Evolutionary conservation across 225 moss, liverwort and hornwort genomes (phyloP).

Genomic region (Neckera pumila): DNA sequence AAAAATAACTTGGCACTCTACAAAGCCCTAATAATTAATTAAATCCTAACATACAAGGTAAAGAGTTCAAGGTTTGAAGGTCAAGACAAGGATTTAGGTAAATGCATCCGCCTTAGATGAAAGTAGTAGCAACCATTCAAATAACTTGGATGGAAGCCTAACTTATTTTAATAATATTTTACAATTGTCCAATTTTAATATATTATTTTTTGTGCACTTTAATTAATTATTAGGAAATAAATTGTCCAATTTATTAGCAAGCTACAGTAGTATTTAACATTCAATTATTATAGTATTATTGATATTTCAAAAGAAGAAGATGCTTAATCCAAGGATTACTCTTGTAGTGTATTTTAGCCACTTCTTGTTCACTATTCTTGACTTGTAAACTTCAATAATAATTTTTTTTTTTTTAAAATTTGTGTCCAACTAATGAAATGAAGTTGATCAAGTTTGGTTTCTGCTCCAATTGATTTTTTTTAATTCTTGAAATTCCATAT

Average conservation of each 20-base stretch:
- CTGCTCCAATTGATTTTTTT: neutral
- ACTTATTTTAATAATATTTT: neutral
- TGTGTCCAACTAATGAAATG: neutral
- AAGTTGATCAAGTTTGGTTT: neutral
- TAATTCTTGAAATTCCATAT: neutral
- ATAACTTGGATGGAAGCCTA: too few relatives aligned
- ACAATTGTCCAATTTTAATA: too few relatives aligned
- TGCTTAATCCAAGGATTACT: neutral
- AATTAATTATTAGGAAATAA: too few relatives aligned
- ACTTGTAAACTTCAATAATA: neutral
- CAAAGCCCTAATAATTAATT: too few relatives aligned
- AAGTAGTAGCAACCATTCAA: neutral
- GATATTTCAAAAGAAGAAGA: neutral
- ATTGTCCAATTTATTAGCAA: accelerated
- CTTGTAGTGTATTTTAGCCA: neutral
- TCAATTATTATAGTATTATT: neutral
- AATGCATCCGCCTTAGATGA: too few relatives aligned
- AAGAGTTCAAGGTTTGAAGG: accelerated
- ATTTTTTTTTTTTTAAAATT: too few relatives aligned
- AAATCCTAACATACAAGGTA: neutral
- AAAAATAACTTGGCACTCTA: neutral
- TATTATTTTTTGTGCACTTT: too few relatives aligned
- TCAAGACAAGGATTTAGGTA: neutral
- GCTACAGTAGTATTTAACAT: neutral
- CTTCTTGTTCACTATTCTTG: neutral